Evolutionary conservation across 768 basidiomycete species (phyloP).

Genomic region (Collybiopsis luxurians): DNA sequence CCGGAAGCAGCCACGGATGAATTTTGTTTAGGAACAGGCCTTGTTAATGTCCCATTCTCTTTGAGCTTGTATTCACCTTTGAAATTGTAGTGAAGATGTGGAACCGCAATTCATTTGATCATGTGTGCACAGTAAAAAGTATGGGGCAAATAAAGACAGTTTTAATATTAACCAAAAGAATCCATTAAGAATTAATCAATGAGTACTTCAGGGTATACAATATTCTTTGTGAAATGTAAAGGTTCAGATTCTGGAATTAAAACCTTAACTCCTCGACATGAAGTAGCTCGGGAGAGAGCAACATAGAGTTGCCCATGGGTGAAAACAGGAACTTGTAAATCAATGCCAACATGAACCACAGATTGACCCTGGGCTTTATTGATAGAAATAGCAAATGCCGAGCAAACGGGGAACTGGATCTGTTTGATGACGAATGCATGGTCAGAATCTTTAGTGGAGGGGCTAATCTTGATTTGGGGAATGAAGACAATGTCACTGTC

Average conservation of each 20-base stretch:
- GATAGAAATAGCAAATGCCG: slow-evolving; percentile 47
- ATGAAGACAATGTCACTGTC: slow-evolving; percentile 33
- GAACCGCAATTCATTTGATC: too few species aligned
- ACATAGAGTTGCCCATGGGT: slow-evolving; percentile 44
- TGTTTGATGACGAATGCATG: slow-evolving; percentile 29
- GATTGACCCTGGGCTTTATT: slow-evolving; percentile 52
- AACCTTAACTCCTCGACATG: slow-evolving; percentile 22
- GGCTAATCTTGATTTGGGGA: slow-evolving; percentile 33
- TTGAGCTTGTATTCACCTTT: background rate
- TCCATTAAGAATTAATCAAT: background rate
- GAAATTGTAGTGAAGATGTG: too few species aligned
- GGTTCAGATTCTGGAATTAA: background rate
- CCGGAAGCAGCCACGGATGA: background rate
- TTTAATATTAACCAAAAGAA: too few species aligned
- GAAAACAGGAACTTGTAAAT: slow-evolving; percentile 36
- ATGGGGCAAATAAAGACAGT: too few species aligned
- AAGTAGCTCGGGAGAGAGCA: slow-evolving; percentile 33
- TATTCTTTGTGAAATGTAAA: slow-evolving; percentile 16
- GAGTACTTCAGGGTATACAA: slow-evolving; percentile 22
- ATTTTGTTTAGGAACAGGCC: background rate
- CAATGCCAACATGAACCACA: slow-evolving; percentile 36
- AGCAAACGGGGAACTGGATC: too few species aligned
- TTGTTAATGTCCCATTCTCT: background rate
- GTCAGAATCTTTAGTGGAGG: slow-evolving; percentile 20
- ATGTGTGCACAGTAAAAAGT: too few species aligned